Evolutionary conservation across 129 eudicot genomes (phyloP), one percentile per base, ranked within the genome.

Genomic region (Chrysanthemum makinoi): DNA sequence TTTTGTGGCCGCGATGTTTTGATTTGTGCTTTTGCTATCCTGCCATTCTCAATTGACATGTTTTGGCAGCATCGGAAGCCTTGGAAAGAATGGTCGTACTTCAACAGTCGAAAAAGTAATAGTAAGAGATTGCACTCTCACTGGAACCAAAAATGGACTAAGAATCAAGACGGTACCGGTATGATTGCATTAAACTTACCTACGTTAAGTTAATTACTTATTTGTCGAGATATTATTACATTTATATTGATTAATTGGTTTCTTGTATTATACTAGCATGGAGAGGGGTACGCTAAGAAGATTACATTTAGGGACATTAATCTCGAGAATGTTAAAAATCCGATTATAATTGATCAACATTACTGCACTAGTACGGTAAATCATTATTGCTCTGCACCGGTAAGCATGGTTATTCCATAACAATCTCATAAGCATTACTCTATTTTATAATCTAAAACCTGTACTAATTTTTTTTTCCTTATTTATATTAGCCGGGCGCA

Each of bases 291-390:
- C 12, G 85, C 75, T 12, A 64, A 35, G 57, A 20, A 62, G 12
- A 79, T 80, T 4, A 0, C 12, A 48, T 79, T 72, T 49, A 65
- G 77, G 28, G 61, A 83, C 47, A 76, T 80, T 55, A 11, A 17
- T 64, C 49, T 83, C 9, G 22, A 19, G 1, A 46, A 75, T 4
- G 81, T 69, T 18, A 15, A 75, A 17, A 75, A 75, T 28, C 87
- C 87, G 5, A 79, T 83, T n/a, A 50, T 83, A 18, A 83, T 83
- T 39, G 70, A 83, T 72, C 83, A 83, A 47, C 72, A 70, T 66
- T 83, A 79, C 59, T 61, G 78, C 56, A 10, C 6, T 68, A 16
- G 35, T 12, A 2, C 8, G 20, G 28, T 6, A 28, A 59, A 70
- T 26, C 17, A 7, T 1, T 0, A 57, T 19, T 60, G 76, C 63